Evolutionary conservation across 73 alveolate genomes (phyloP).

Genomic region (Paramecium bursaria): DNA sequence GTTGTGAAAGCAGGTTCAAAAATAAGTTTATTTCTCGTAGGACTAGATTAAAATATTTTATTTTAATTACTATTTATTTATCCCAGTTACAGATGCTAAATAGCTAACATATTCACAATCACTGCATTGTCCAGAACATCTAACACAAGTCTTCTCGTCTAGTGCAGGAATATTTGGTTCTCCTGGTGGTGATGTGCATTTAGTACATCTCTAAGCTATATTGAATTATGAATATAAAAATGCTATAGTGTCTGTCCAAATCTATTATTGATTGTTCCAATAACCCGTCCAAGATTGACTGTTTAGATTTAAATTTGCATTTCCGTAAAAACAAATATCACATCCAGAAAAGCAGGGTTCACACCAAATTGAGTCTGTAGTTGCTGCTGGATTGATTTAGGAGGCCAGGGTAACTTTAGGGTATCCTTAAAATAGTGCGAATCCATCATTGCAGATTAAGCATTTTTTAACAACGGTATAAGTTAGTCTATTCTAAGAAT

Average conservation of each 20-base stretch:
- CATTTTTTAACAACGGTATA: neutral
- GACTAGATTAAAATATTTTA: neutral
- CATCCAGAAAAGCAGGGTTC: slow-evolving; percentile 37
- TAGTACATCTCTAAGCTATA: slow-evolving; percentile 38
- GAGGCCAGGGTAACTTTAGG: neutral
- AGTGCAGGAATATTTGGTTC: slow-evolving; percentile 13
- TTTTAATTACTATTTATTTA: neutral
- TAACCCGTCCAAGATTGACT: slow-evolving; percentile 14
- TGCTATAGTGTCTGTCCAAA: neutral
- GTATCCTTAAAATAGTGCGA: neutral
- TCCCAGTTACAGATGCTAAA: neutral
- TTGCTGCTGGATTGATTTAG: neutral
- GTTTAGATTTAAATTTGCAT: neutral
- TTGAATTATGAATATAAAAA: neutral
- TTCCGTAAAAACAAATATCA: slow-evolving; percentile 19
- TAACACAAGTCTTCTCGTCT: neutral
- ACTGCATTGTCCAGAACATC: slow-evolving; percentile 15
- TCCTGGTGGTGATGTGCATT: neutral
- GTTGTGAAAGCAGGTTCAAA: neutral
- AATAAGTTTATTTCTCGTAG: neutral
- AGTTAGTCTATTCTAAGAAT: neutral
- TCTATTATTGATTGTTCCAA: neutral
- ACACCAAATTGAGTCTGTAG: neutral
- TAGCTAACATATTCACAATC: slow-evolving; percentile 39
- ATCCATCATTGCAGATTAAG: slow-evolving; percentile 48